These are phyloP conservation scores for Aspergillus luchuensis DNA, from an alignment of 2,329 filamentous ascomycete species.

Conservation along the genomic window DNA sequence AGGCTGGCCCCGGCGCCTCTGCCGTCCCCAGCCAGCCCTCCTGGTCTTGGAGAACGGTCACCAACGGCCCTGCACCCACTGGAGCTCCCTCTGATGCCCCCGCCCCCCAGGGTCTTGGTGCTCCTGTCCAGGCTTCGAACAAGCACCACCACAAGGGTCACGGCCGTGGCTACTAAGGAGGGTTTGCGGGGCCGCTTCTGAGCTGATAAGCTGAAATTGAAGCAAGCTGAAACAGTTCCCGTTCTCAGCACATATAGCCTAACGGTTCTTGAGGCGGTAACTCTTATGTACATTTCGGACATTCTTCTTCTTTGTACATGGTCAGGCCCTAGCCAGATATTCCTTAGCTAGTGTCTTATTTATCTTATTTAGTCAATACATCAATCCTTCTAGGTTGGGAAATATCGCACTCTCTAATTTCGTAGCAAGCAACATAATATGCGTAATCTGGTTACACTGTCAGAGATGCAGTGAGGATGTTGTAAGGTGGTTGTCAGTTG, in stretches of 20 bases:
- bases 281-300: not conserved
- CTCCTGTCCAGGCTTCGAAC: not conserved
- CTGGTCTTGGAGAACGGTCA: slow-evolving; percentile 18
- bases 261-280: not conserved
- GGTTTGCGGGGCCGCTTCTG: not conserved
- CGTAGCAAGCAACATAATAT: too few species aligned
- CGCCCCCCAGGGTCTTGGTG: not conserved
- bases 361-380: not conserved
- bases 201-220: not conserved
- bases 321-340: not conserved
- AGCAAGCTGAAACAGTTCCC: not conserved
- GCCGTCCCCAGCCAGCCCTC: slow-evolving; percentile 10
- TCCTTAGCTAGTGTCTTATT: not conserved
- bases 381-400: not conserved
- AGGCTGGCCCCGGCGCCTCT: slow-evolving; percentile 17
- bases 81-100: not conserved
- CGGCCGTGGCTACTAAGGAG: not conserved
- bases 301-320: slow-evolving; percentile 3
- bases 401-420: too few species aligned
- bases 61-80: not conserved
- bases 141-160: not conserved
- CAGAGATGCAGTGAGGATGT: too few species aligned
- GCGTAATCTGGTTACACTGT: too few species aligned
- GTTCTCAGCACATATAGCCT: not conserved
- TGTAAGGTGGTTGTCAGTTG: too few species aligned